Conservation (phyloP, 2,329 filamentous ascomycete genomes). For the Boeremia lycopersici region DNA sequence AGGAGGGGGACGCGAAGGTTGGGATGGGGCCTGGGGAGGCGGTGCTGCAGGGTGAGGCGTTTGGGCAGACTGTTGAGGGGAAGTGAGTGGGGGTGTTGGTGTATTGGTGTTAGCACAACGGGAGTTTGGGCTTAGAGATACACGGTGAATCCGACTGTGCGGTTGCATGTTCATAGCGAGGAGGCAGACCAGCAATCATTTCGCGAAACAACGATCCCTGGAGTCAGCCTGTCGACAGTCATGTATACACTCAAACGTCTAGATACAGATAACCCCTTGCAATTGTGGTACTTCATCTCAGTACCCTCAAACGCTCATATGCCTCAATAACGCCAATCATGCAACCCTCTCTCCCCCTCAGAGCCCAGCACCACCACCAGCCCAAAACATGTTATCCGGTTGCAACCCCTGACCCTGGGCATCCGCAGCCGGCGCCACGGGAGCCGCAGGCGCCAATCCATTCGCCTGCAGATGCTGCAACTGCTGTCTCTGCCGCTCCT, state of each 20-base stretch:
- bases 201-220: no score
- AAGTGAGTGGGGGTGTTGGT: neutral
- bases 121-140: neutral
- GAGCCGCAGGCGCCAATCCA: neutral
- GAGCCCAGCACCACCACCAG: conserved; percentile 11
- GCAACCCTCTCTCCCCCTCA: neutral
- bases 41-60: conserved; percentile 43
- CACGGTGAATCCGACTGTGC: neutral
- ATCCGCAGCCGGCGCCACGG: neutral
- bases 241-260: neutral
- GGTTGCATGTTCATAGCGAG: neutral
- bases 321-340: conserved; percentile 5
- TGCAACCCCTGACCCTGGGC: neutral
- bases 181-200: no score
- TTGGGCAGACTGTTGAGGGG: conserved; percentile 40
- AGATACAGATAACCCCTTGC: neutral
- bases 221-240: no score
- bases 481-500: conserved; percentile 40
- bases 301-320: neutral
- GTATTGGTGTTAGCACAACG: neutral
- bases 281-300: neutral
- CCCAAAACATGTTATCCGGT: conserved; percentile 10
- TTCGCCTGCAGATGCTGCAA: conserved; percentile 22
- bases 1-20: conserved; percentile 8
- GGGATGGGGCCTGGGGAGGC: conserved; percentile 33